Base-by-base conservation (phyloP, 305 asterid species). In the Fraxinus baroniana region DNA sequence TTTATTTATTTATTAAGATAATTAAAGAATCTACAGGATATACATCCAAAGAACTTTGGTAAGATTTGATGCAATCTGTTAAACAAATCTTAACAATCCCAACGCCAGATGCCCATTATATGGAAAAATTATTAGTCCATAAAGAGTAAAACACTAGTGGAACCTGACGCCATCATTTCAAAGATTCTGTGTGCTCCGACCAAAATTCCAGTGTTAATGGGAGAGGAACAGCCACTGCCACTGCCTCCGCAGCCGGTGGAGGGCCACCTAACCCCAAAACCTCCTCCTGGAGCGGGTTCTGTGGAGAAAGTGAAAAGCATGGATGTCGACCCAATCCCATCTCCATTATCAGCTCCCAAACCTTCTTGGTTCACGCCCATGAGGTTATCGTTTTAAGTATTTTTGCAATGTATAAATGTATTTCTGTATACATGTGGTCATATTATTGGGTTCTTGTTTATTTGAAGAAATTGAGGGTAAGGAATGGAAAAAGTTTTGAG, bases 341-440 rank as follows among this genome's bases (percentile, higher is more conserved):
- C 68, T 57, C 68, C 68, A 57, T 8, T 22, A 20, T 83, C 84
- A 64, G 76, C 79, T 80, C 12, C 88, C n/a, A 85, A 86, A 24
- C 91, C 92, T 81, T 89, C 95, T 79, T 93, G 97, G 97, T 91
- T 91, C 85, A 93, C 96, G 37, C 93, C 97, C 12, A 89, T 87
- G 85, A 91, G 93, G 96, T 93, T 33, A 52, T 9, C 12, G 13
- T 49, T 6, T 33, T 76, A 68, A 13, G 2, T 76, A 36, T 12
- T 39, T 39, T 39, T 39, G 49, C 49, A 39, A 39, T 28, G 7
- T 70, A 35, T 32, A 70, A 30, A 18, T 44, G 35, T 66, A 9
- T 81, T 36, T 55, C 24, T 10, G 7, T 57, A 1, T 73, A 15
- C 2, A 17, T 49, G 10, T 80, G 36, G 20, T 66, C 66, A 60